These are phyloP conservation scores for Eragrostis tef DNA, from an alignment of 202 grass and related monocot genomes.

Conservation along the genomic window DNA sequence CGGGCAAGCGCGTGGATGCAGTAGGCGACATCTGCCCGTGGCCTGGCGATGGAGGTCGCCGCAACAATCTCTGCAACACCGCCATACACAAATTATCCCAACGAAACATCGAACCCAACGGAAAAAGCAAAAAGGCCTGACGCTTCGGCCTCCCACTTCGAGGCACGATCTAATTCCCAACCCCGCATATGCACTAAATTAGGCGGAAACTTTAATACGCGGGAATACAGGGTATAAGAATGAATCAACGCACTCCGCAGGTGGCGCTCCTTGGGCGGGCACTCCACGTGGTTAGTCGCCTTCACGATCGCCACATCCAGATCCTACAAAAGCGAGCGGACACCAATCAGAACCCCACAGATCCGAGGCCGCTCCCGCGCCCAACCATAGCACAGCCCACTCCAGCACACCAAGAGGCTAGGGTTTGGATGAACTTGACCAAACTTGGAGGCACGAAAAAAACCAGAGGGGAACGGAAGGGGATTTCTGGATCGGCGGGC, in stretches of 20 bases:
- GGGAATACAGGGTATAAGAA: conserved; percentile 38
- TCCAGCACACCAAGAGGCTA: neutral
- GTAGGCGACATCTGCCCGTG: conserved; percentile 86
- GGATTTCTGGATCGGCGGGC: neutral
- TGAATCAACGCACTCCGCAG: conserved; percentile 76
- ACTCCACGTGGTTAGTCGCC: conserved; percentile 92
- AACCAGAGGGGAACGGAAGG: neutral
- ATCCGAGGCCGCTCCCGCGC: conserved; percentile 37
- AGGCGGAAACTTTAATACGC: conserved; percentile 25
- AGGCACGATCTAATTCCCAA: conserved; percentile 51
- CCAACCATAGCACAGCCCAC: neutral
- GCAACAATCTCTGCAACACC: conserved; percentile 73
- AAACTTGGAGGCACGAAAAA: neutral
- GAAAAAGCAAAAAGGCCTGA: neutral
- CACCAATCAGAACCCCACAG: conserved; percentile 49
- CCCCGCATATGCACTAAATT: conserved; percentile 46
- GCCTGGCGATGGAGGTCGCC: conserved; percentile 82
- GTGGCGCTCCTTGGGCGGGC: conserved; percentile 92
- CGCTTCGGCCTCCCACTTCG: conserved; percentile 1
- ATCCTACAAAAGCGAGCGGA: conserved; percentile 70
- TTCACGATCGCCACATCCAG: conserved; percentile 99
- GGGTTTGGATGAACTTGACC: conserved; percentile 37
- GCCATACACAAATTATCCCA: conserved; percentile 22
- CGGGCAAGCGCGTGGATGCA: conserved; percentile 90
- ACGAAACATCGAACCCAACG: conserved; percentile 14